Evolutionary conservation across 164 flowering plant genomes (phyloP), one percentile per base, ranked within the genome.

Genomic region (Vitis labrusca): DNA sequence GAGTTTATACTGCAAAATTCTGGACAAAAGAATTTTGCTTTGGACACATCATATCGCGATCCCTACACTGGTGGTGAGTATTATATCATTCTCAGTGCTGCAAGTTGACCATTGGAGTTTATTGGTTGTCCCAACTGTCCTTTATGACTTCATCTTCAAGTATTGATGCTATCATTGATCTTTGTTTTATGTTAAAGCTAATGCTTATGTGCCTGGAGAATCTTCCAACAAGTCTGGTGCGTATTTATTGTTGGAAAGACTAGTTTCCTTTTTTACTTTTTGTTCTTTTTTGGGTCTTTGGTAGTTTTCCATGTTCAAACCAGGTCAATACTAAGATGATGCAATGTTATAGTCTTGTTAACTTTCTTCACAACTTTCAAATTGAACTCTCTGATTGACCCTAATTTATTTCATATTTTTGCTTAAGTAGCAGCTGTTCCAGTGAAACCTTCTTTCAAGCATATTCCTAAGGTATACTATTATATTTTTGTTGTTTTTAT

Each of bases 1-100:
- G 97, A 92, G 71, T 96, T 96, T 78, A 93, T 96, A 71, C 84
- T 93, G 61, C 91, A 92, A 78, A 96, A 91, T 78, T 72, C 95
- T 60, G 98, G 97, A 49, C 97, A 93, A 68, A 83, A 67, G 73
- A 79, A 86, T 63, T 75, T 89, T 55, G 50, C 83, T 58, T 76
- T 89, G 65, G 85, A 91, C 84, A 63, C 94, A 68, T 83, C 95
- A 66, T 93, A 88, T 64, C 83, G 88, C 74, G 99, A 96, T 81
- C 99, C 99, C 48, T 96, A 78, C 66, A 96, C 99, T 76, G 99
- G 98, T 65, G 54, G 99, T 96, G 70, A 85, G 95, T 78, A 63
- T 65, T 12, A 10, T 32, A 54, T 52, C 16, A 30, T 37, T 62
- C 56, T 44, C 59, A 16, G 57, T 8, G 13, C 50, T 23, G 11